Percentiles rank a stretch among this genome's conserved stretches.
Evolutionary conservation across 2,329 filamentous ascomycete species (phyloP).

Genomic region (Nigrospora oryzae): DNA sequence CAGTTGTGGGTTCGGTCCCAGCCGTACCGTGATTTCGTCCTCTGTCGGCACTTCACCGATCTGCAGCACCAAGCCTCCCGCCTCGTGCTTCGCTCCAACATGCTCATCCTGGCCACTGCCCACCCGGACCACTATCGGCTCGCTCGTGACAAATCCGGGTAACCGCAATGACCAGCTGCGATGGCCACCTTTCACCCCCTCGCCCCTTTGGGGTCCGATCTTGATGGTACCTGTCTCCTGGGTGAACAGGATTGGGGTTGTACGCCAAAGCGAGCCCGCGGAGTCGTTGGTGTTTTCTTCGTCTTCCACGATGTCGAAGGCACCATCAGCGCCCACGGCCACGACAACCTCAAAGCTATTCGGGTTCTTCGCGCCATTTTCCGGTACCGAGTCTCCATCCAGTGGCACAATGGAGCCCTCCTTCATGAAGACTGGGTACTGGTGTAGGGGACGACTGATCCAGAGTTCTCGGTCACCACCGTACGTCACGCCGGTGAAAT

Average conservation of each 20-base stretch:
- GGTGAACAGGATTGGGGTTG: background rate
- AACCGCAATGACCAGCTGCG: constrained; percentile 1
- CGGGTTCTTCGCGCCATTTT: constrained; percentile 39
- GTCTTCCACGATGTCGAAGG: constrained; percentile 42
- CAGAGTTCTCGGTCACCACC: constrained; percentile 44
- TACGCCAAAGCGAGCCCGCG: background rate
- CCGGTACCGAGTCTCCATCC: constrained; percentile 31
- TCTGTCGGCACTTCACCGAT: background rate
- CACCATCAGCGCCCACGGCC: constrained; percentile 36
- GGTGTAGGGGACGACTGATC: constrained; percentile 38
- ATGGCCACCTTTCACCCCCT: background rate
- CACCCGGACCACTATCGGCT: too few species aligned
- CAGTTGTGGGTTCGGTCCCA: constrained; percentile 1
- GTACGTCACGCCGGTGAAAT: constrained; percentile 49
- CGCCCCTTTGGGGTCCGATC: background rate
- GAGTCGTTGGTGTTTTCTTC: background rate
- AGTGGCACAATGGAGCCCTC: constrained; percentile 52
- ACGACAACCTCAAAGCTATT: constrained; percentile 38
- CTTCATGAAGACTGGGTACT: constrained; percentile 42
- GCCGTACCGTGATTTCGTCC: background rate
- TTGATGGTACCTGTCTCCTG: background rate
- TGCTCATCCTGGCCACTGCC: too few species aligned
- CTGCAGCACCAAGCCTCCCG: background rate
- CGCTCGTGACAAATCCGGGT: background rate
- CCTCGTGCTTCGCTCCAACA: too few species aligned